phyloP scores from a whole-genome alignment of 106 monocot species.

The Dactylorhiza incarnata region DNA sequence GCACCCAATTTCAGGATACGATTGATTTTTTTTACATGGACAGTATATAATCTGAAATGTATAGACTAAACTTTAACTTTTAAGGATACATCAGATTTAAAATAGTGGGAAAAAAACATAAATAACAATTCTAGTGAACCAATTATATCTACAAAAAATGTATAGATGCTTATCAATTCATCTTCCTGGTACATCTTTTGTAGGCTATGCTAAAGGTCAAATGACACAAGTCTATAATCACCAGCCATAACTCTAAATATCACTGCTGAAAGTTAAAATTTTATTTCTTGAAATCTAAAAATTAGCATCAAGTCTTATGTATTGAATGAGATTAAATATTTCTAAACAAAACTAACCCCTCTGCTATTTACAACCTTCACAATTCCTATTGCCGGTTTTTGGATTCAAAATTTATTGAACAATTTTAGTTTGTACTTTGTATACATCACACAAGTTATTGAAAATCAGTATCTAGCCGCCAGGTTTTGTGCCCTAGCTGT shows the following conservation, averaged over 20 bases:
- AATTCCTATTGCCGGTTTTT: no score
- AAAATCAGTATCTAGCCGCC: no score
- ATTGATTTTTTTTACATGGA: background rate
- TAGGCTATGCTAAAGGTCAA: background rate
- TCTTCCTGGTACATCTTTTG: background rate
- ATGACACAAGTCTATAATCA: background rate
- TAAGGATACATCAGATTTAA: background rate
- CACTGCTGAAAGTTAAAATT: background rate
- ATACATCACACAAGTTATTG: no score
- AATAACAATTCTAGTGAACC: background rate
- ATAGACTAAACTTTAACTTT: background rate
- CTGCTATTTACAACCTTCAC: no score
- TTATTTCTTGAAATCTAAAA: no score
- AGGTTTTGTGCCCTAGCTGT: no score
- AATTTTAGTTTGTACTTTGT: no score
- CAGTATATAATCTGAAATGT: background rate
- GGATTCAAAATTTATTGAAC: no score
- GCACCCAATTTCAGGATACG: constrained; percentile 1
- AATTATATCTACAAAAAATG: background rate
- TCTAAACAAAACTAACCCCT: no score
- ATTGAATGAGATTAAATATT: no score
- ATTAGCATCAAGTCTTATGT: no score
- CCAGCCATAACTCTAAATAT: background rate
- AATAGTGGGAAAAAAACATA: background rate
- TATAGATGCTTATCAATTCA: background rate